These are phyloP conservation scores for Ilyonectria robusta DNA, from an alignment of 2,329 filamentous ascomycete species.

Conservation along the genomic window DNA sequence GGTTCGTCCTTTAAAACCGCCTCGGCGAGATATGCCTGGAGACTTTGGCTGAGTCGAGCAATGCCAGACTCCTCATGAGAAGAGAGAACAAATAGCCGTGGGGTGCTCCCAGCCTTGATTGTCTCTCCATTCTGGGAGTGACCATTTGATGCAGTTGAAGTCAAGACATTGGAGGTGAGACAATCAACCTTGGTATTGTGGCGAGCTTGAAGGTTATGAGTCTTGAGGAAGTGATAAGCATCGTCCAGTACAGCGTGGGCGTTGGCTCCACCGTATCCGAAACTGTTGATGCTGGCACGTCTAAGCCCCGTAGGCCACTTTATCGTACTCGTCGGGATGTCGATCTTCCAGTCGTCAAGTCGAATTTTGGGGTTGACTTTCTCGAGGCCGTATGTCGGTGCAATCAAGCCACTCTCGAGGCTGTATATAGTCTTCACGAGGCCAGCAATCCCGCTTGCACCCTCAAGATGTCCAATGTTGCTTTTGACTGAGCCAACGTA, in stretches of 20 bases:
- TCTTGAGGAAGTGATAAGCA: conserved; percentile 25
- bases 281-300: conserved; percentile 18
- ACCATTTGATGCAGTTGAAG: no score
- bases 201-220: conserved; percentile 13
- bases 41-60: neutral
- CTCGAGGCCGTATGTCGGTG: conserved; percentile 23
- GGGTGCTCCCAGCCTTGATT: no score
- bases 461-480: conserved; percentile 36
- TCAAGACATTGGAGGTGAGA: neutral
- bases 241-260: conserved; percentile 43
- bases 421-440: conserved; percentile 31
- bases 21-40: neutral
- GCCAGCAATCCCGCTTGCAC: conserved; percentile 22
- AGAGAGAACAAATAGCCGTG: no score
- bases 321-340: neutral
- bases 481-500: conserved; percentile 34
- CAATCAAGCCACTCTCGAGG: conserved; percentile 28
- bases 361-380: conserved; percentile 21
- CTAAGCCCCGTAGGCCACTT: conserved; percentile 7
- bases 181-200: neutral
- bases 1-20: neutral
- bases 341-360: conserved; percentile 15
- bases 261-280: conserved; percentile 22
- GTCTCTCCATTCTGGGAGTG: no score
- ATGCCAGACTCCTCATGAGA: neutral